phyloP scores from a whole-genome alignment of 805 yeast species.

The Metschnikowia matae region DNA sequence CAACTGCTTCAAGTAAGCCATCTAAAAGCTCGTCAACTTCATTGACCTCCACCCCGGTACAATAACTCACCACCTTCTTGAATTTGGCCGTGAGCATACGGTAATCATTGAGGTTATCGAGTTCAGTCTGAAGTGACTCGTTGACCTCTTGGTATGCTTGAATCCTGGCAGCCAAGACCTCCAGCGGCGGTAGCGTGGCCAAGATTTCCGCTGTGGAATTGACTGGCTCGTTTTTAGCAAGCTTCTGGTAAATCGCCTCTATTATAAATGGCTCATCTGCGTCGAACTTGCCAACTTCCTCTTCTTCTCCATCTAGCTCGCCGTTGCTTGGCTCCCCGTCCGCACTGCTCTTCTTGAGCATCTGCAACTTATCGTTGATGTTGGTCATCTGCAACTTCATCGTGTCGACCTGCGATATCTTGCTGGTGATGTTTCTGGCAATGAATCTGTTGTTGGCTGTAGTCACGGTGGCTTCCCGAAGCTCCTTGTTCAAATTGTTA shows the following conservation, averaged over 20 bases:
- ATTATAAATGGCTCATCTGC: constrained; percentile 91
- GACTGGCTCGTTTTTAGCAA: constrained; percentile 29
- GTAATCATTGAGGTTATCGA: constrained; percentile 47
- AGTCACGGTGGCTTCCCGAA: constrained; percentile 38
- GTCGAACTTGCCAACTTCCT: constrained; percentile 64
- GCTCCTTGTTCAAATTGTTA: constrained; percentile 29
- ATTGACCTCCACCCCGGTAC: constrained; percentile 81
- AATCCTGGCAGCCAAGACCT: constrained; percentile 68
- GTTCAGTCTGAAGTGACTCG: constrained; percentile 46
- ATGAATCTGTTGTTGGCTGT: constrained; percentile 41
- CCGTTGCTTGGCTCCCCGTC: constrained; percentile 12
- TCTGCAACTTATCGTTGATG: constrained; percentile 33
- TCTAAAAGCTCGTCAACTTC: constrained; percentile 79
- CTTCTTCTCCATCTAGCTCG: constrained; percentile 57
- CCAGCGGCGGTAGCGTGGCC: constrained; percentile 40
- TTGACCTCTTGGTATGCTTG: constrained; percentile 76
- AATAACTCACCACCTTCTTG: constrained; percentile 80
- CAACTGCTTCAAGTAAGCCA: constrained; percentile 85
- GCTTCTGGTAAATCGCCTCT: constrained; percentile 51
- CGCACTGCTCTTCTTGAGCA: constrained; percentile 23
- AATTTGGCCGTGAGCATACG: constrained; percentile 55
- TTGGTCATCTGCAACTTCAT: constrained; percentile 46
- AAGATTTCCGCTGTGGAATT: constrained; percentile 25
- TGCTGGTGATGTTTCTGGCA: constrained; percentile 34
- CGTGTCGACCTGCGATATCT: constrained; percentile 42